Evolutionary conservation across 352 stramenopile genomes (phyloP), one percentile per base, ranked within the genome.

Genomic region (Phytophthora meadii): DNA sequence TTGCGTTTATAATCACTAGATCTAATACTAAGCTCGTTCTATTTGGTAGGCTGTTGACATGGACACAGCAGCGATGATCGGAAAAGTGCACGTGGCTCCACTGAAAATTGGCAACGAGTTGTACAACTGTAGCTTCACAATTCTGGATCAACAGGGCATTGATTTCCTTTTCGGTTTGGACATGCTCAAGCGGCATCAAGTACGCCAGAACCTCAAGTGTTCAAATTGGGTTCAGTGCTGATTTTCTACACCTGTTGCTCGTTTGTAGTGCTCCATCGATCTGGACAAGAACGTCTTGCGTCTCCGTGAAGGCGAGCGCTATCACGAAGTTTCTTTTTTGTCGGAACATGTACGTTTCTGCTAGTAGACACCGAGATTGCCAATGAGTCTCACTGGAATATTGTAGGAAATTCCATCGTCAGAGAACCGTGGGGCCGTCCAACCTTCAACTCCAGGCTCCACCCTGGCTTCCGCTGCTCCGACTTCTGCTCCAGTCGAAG

Each of bases 101-200:
- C 68, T 98, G 27, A 97, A 97, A 69, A 95, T 98, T 55, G 92
- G 89, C 17, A 70, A 90, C 58, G 81, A 82, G 52, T 95, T 22
- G 0, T 22, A 22, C 22, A 22, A 93, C 61, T 98, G 93, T 79
- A 98, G 86, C 61, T 97, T 99, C 56, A 99, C 97, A 12, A 97
- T 97, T 69, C 50, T 97, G 44, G 88, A 96, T 51, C 85, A 96
- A n/a, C 67, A 97, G 83, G 86, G 97, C 65, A 97, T 99, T 36
- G 97, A 99, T 65, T 98, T 99, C 65, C 74, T 99, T 7, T 98
- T 99, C 61, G 97, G 97, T 10, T 82, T 99, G 22, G 22, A 99
- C 72, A 99, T 99, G 97, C 84, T 99, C n/a, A 22, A 22, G 22
- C 22, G 22, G 22, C 22, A 22, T 22, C 22, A 22, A 1, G 22